Percentiles rank a stretch among this genome's conserved stretches.
Conservation (phyloP, 225 moss, liverwort and hornwort genomes). For the Physcomitrium patens region DNA sequence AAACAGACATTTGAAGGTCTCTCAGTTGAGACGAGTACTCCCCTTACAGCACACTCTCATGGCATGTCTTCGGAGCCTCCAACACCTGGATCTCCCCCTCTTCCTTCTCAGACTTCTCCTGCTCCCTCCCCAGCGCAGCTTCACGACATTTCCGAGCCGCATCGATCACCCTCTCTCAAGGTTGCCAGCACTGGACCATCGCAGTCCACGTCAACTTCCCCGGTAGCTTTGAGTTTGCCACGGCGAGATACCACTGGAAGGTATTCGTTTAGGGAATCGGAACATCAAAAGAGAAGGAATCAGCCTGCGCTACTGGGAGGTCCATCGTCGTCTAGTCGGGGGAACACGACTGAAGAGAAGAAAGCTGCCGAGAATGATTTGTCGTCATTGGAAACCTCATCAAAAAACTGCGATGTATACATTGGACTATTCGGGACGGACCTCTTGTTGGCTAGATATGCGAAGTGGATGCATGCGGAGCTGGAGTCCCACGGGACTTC, state of each 20-base stretch:
- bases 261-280: background rate
- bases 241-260: background rate
- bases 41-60: background rate
- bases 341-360: background rate
- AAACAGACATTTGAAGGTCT: background rate
- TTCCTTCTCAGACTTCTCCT: constrained; percentile 1
- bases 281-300: background rate
- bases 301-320: too few species aligned
- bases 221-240: background rate
- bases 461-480: constrained; percentile 70
- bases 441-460: constrained; percentile 47
- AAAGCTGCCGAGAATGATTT: background rate
- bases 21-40: background rate
- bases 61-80: background rate
- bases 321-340: constrained; percentile 11
- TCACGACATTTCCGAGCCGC: background rate
- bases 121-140: background rate
- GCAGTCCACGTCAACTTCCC: background rate
- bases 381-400: background rate
- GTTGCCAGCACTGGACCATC: background rate
- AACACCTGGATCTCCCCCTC: constrained; percentile 2
- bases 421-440: constrained; percentile 53
- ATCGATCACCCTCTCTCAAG: too few species aligned
- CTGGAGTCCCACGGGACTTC: constrained; percentile 53
- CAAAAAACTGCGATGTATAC: constrained; percentile 56